A percentile compares a stretch with the other conserved stretches of the same genome.
These are phyloP conservation scores for Omphalea diandra DNA, from an alignment of 441 rosid species.

Conservation along the genomic window DNA sequence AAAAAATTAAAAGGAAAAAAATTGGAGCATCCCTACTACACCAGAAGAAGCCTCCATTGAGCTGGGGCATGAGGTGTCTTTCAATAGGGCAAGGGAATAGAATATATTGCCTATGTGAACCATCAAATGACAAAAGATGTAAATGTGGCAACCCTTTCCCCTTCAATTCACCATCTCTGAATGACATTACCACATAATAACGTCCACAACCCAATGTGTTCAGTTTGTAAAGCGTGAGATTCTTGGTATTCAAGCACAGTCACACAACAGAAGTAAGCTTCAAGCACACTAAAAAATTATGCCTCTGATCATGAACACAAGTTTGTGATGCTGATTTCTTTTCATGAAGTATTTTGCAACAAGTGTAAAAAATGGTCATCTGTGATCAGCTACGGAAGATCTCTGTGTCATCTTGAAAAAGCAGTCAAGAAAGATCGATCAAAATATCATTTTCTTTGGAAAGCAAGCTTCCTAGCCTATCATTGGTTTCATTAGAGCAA, in stretches of 20 bases:
- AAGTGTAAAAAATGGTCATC: conserved; percentile 8
- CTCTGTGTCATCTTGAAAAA: conserved; percentile 20
- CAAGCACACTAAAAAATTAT: conserved; percentile 25
- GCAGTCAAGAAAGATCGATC: conserved; percentile 42
- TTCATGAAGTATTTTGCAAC: background rate
- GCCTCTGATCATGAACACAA: background rate
- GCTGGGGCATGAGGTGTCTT: background rate
- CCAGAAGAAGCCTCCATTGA: background rate
- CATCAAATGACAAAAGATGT: background rate
- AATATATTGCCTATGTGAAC: background rate
- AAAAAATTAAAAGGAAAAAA: background rate
- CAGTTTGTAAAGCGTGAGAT: conserved; percentile 29
- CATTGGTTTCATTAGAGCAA: conserved; percentile 52
- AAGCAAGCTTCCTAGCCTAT: conserved; percentile 32
- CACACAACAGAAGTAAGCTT: conserved; percentile 22
- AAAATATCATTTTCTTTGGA: conserved; percentile 32
- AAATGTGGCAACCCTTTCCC: conserved; percentile 22
- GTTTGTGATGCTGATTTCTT: conserved; percentile 18
- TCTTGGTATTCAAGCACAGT: conserved; percentile 24
- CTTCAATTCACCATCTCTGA: conserved; percentile 23
- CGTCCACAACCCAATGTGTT: background rate
- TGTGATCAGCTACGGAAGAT: conserved; percentile 20
- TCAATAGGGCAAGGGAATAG: background rate
- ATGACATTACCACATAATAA: conserved; percentile 9
- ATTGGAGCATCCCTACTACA: background rate